phyloP scores from a whole-genome alignment of 2,329 filamentous ascomycete species.

The Arachnopeziza araneosa region DNA sequence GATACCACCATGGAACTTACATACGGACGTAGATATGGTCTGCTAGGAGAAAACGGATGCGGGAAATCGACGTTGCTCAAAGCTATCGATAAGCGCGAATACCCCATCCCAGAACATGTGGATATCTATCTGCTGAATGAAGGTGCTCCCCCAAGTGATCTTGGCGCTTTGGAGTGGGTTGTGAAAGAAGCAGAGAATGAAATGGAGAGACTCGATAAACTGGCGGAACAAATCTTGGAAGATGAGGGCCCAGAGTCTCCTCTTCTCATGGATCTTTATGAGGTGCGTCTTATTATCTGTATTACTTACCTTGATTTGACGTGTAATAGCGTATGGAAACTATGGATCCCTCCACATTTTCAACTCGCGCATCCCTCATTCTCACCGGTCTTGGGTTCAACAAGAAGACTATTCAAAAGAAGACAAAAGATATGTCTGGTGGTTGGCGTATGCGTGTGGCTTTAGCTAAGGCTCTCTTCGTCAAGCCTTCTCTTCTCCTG shows the following conservation, averaged over 20 bases:
- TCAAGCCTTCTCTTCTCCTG: conserved; percentile 91
- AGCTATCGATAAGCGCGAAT: conserved; percentile 89
- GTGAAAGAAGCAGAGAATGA: conserved; percentile 91
- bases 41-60: conserved; percentile 97
- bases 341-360: conserved; percentile 97
- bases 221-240: conserved; percentile 87
- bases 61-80: conserved; percentile 98
- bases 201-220: conserved; percentile 80
- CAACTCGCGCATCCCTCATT: conserved; percentile 92
- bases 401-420: conserved; percentile 96
- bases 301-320: conserved; percentile 11
- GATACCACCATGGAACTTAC: conserved; percentile 92
- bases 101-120: conserved; percentile 89
- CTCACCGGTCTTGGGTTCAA: conserved; percentile 99
- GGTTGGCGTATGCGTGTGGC: conserved; percentile 99
- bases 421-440: conserved; percentile 99
- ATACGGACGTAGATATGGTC: conserved; percentile 81
- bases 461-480: conserved; percentile 93
- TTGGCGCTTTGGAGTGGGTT: conserved; percentile 95
- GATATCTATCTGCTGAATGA: conserved; percentile 99
- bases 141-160: conserved; percentile 81
- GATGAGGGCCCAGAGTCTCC: conserved; percentile 87
- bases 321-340: conserved; percentile 79
- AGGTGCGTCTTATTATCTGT: conserved; percentile 52
- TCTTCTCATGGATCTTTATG: conserved; percentile 88